phyloP scores from a whole-genome alignment of 2,329 filamentous ascomycete species.

The Penicillium hesseltinei region DNA sequence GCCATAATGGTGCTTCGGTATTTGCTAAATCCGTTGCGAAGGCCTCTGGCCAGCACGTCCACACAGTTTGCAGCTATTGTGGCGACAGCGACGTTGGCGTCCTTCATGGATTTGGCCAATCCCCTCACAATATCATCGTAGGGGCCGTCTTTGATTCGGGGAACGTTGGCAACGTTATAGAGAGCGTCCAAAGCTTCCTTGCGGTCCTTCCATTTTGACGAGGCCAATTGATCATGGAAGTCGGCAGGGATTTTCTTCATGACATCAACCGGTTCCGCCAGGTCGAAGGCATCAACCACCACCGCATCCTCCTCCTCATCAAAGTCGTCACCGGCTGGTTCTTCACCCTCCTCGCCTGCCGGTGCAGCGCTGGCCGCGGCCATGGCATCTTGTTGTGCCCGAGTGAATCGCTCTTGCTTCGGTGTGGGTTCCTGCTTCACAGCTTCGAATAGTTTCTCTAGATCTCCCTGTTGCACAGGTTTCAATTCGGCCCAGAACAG shows the following conservation, averaged over 20 bases:
- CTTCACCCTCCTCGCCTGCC: conserved; percentile 54
- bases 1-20: conserved; percentile 78
- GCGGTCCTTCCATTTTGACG: conserved; percentile 96
- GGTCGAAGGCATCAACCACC: conserved; percentile 77
- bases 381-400: conserved; percentile 82
- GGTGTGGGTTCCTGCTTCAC: conserved; percentile 82
- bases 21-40: conserved; percentile 74
- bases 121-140: conserved; percentile 81
- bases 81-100: conserved; percentile 93
- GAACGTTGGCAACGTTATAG: conserved; percentile 73
- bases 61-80: conserved; percentile 91
- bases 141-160: conserved; percentile 85
- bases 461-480: conserved; percentile 87
- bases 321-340: conserved; percentile 46
- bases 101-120: conserved; percentile 96
- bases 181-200: conserved; percentile 90
- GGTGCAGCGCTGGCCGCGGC: conserved; percentile 65
- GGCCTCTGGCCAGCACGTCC: conserved; percentile 80
- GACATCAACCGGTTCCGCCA: conserved; percentile 85
- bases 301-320: conserved; percentile 59
- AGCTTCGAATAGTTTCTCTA: conserved; percentile 92
- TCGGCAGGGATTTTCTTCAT: conserved; percentile 75
- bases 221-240: conserved; percentile 78
- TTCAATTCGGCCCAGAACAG: conserved; percentile 97
- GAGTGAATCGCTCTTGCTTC: conserved; percentile 84